These are phyloP conservation scores for Penicillium samsonianum DNA, from an alignment of 495 filamentous ascomycete genomes.

Conservation along the genomic window DNA sequence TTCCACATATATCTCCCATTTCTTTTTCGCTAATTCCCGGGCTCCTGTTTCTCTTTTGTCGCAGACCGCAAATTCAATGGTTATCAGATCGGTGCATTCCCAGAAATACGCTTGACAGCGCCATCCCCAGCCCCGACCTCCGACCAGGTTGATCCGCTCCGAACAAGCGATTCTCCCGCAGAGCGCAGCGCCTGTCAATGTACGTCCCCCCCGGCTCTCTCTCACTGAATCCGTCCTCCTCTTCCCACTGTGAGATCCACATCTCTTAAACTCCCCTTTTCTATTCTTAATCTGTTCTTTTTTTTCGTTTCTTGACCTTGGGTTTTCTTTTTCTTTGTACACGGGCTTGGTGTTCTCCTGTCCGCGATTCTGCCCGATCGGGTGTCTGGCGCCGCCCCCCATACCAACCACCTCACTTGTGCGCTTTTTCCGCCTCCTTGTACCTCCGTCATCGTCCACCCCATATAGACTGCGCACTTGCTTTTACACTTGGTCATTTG, in stretches of 20 bases:
- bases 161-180: conserved; percentile 50
- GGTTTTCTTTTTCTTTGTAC: conserved; percentile 14
- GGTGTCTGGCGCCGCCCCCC: conserved; percentile 26
- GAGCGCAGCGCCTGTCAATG: conserved; percentile 30
- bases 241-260: conserved; percentile 37
- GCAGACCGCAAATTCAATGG: conserved; percentile 12
- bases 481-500: conserved; percentile 12
- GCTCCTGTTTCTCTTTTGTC: conserved; percentile 13
- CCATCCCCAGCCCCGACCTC: conserved; percentile 43
- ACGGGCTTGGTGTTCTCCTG: conserved; percentile 10
- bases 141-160: conserved; percentile 44
- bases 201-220: conserved; percentile 33
- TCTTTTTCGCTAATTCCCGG: conserved; percentile 8
- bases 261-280: conserved; percentile 22
- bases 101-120: conserved; percentile 44
- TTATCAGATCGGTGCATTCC: conserved; percentile 36
- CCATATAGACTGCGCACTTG: conserved; percentile 34
- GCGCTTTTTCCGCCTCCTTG: conserved; percentile 34
- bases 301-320: conserved; percentile 15
- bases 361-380: conserved; percentile 27
- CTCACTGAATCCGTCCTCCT: conserved; percentile 25
- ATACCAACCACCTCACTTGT: conserved; percentile 35
- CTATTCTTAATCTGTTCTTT: conserved; percentile 18
- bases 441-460: conserved; percentile 40
- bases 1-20: conserved; percentile 9